phyloP scores from a whole-genome alignment of 805 yeast genomes.

The Hanseniaspora lachancei region DNA sequence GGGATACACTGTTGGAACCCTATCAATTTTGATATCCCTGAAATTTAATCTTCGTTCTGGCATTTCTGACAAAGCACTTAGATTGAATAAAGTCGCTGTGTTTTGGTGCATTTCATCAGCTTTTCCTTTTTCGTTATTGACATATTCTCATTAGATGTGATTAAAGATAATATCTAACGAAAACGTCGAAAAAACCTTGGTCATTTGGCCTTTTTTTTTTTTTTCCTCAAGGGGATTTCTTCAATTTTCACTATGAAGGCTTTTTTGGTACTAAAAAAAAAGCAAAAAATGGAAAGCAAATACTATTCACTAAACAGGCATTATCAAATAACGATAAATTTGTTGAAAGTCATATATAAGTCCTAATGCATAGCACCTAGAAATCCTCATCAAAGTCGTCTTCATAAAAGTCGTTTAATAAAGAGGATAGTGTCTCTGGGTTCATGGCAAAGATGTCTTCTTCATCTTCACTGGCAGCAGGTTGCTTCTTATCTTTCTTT shows the following conservation, averaged over 20 bases:
- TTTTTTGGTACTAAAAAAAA: too few relatives aligned
- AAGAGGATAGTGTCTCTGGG: conserved; percentile 9
- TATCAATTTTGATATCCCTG: conserved; percentile 14
- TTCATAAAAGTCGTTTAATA: conserved; percentile 24
- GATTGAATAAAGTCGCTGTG: background rate
- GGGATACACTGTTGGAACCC: conserved; percentile 45
- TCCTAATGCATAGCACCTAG: background rate
- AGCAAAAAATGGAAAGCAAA: background rate
- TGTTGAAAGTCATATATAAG: background rate
- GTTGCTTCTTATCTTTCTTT: conserved; percentile 19
- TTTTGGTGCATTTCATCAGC: background rate
- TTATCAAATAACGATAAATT: too few relatives aligned
- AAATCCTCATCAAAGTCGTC: conserved; percentile 19
- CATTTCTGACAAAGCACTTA: background rate
- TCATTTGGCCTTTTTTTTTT: background rate
- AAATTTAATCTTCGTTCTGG: background rate
- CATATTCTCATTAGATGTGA: background rate
- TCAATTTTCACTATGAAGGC: too few relatives aligned
- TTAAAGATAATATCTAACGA: background rate
- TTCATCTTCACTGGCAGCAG: conserved; percentile 17
- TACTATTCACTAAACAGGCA: too few relatives aligned
- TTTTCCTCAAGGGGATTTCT: background rate
- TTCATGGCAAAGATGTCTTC: conserved; percentile 13
- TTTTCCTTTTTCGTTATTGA: background rate
- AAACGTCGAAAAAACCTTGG: background rate